Evolutionary conservation across 805 yeast species (phyloP).

Genomic region (Cyberlindnera veronae): DNA sequence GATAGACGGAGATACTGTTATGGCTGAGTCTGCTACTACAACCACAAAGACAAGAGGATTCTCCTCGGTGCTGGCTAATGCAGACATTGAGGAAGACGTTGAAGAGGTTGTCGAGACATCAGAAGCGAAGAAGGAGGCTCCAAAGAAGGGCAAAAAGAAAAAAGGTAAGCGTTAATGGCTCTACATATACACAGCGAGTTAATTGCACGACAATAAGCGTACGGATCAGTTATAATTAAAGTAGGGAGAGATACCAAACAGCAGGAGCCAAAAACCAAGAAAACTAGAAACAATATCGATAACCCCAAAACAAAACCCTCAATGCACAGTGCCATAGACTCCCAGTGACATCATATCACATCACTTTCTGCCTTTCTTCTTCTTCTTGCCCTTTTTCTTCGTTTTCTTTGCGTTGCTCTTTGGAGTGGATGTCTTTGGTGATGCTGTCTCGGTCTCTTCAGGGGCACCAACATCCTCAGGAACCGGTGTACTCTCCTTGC

Average conservation of each 20-base stretch:
- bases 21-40: background rate
- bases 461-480: slow-evolving; percentile 2
- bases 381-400: slow-evolving; percentile 12
- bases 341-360: no score
- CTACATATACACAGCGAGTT: no score
- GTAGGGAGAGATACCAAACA: background rate
- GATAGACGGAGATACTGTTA: background rate
- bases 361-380: slow-evolving; percentile 9
- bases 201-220: no score
- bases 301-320: no score
- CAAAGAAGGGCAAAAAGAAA: slow-evolving; percentile 26
- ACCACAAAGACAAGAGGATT: slow-evolving; percentile 20
- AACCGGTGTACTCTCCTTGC: background rate
- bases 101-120: slow-evolving; percentile 4
- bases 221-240: background rate
- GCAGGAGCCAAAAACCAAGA: no score
- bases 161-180: slow-evolving; percentile 24
- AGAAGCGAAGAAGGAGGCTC: slow-evolving; percentile 5
- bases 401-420: slow-evolving; percentile 7
- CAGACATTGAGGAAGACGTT: slow-evolving; percentile 22
- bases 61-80: slow-evolving; percentile 23
- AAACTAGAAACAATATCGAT: no score
- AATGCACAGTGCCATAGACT: no score
- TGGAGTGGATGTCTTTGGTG: slow-evolving; percentile 3
- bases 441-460: slow-evolving; percentile 10